Conservation (phyloP, 1,139 yeast genomes). For the Geotrichum phurueaensis region DNA sequence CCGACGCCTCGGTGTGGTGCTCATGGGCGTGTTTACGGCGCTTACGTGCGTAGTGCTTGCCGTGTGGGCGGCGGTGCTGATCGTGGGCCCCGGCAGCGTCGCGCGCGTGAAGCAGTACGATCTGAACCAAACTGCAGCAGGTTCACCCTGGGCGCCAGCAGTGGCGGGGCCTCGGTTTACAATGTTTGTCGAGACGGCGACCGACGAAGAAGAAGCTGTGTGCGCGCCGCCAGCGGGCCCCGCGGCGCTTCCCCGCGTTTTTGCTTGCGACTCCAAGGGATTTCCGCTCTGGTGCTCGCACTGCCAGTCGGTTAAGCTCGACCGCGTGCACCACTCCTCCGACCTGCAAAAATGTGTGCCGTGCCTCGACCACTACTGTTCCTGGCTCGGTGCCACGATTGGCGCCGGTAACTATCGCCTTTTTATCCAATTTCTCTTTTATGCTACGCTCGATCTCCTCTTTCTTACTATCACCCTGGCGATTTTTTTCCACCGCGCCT, state of each 20-base stretch:
- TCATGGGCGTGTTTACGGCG: slow-evolving; percentile 26
- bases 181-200: background rate
- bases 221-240: slow-evolving; percentile 28
- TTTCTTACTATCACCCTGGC: background rate
- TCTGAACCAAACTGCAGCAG: background rate
- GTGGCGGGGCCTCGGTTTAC: background rate
- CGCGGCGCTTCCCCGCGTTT: slow-evolving; percentile 20
- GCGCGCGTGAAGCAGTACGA: slow-evolving; percentile 2
- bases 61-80: slow-evolving; percentile 26
- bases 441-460: background rate
- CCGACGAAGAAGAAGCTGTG: background rate
- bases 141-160: no score
- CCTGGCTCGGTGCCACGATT: slow-evolving; percentile 84
- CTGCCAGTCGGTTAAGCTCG: slow-evolving; percentile 82
- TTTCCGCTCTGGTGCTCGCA: slow-evolving; percentile 58
- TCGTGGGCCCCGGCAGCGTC: slow-evolving; percentile 34
- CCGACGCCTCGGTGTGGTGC: slow-evolving; percentile 30
- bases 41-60: slow-evolving; percentile 21
- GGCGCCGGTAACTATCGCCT: slow-evolving; percentile 71
- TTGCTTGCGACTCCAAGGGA: slow-evolving; percentile 40
- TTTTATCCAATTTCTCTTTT: background rate
- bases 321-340: slow-evolving; percentile 76
- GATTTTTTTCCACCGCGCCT: background rate
- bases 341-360: slow-evolving; percentile 64
- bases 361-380: slow-evolving; percentile 71